These are phyloP conservation scores for Chrysoporthe cubensis DNA, from an alignment of 2,329 filamentous ascomycete genomes.

Conservation along the genomic window DNA sequence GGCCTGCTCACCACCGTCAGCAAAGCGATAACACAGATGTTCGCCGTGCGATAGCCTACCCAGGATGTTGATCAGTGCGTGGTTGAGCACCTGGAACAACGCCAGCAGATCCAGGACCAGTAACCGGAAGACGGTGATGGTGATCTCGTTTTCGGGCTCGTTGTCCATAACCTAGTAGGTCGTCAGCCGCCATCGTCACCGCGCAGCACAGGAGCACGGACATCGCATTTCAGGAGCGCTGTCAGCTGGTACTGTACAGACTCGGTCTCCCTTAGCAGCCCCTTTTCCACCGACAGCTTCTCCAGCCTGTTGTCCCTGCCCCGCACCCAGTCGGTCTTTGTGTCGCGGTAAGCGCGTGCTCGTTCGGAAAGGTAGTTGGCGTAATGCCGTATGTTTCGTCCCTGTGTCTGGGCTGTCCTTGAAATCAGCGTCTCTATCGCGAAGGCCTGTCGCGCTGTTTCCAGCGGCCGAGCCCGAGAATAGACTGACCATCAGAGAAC, in stretches of 20 bases:
- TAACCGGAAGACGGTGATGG: conserved; percentile 88
- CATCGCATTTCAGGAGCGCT: conserved; percentile 86
- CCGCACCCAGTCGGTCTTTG: conserved; percentile 88
- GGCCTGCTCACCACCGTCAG: conserved; percentile 59
- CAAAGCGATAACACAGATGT: conserved; percentile 11
- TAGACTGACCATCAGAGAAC: conserved; percentile 82
- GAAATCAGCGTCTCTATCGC: conserved; percentile 30
- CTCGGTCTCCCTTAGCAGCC: conserved; percentile 88
- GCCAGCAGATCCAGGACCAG: conserved; percentile 87
- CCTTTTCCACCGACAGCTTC: conserved; percentile 86
- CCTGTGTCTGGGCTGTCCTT: conserved; percentile 82
- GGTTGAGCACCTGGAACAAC: conserved; percentile 93
- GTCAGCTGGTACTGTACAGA: conserved; percentile 85
- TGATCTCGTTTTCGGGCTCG: conserved; percentile 96
- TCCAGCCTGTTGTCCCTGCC: conserved; percentile 82
- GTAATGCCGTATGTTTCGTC: conserved; percentile 92
- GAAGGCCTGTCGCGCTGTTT: neutral
- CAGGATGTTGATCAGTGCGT: conserved; percentile 94
- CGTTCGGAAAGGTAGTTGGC: conserved; percentile 83
- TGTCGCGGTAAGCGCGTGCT: conserved; percentile 79
- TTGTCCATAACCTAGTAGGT: conserved; percentile 69
- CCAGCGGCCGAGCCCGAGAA: neutral
- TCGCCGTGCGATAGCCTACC: conserved; percentile 57
- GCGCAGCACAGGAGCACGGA: conserved; percentile 49
- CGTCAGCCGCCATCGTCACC: conserved; percentile 13